These are phyloP conservation scores for Trypanosomatidae sp. DNA, from an alignment of 208 protist species.

Conservation along the genomic window DNA sequence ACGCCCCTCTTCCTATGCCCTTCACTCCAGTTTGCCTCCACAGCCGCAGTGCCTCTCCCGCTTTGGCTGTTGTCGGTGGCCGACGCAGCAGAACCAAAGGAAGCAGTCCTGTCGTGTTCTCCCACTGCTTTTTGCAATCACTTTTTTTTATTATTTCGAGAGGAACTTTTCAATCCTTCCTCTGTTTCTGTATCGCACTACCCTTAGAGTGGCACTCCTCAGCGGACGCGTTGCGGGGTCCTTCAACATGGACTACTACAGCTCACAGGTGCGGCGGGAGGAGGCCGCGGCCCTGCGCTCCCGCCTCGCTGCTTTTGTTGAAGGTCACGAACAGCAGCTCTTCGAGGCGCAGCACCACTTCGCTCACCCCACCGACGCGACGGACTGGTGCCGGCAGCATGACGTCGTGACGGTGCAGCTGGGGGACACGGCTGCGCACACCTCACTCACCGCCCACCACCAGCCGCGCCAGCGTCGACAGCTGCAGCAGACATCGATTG, in stretches of 20 bases:
- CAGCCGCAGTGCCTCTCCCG: too few species aligned
- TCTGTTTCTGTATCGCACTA: not conserved
- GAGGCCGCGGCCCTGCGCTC: slow-evolving; percentile 16
- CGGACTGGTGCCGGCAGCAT: slow-evolving; percentile 41
- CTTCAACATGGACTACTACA: slow-evolving; percentile 25
- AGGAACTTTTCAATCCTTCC: too few species aligned
- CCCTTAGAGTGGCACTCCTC: too few species aligned
- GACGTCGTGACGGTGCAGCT: slow-evolving; percentile 41
- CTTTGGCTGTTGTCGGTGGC: too few species aligned
- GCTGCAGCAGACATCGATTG: slow-evolving; percentile 32
- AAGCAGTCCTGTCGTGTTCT: too few species aligned
- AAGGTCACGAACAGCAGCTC: slow-evolving; percentile 53
- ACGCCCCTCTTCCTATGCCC: too few species aligned
- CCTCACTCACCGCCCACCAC: slow-evolving; percentile 6
- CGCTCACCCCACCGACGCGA: slow-evolving; percentile 44
- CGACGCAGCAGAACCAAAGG: too few species aligned
- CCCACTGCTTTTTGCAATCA: too few species aligned
- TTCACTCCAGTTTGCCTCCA: too few species aligned
- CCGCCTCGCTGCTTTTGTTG: slow-evolving; percentile 44
- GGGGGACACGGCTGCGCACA: slow-evolving; percentile 11
- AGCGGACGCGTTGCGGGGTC: too few species aligned
- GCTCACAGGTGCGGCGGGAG: slow-evolving; percentile 16
- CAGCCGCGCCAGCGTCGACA: slow-evolving; percentile 18
- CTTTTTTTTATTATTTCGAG: too few species aligned
- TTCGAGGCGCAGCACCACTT: slow-evolving; percentile 56